Conservation (phyloP, 1,139 yeast species). For the Magnusiomyces clavatus region DNA sequence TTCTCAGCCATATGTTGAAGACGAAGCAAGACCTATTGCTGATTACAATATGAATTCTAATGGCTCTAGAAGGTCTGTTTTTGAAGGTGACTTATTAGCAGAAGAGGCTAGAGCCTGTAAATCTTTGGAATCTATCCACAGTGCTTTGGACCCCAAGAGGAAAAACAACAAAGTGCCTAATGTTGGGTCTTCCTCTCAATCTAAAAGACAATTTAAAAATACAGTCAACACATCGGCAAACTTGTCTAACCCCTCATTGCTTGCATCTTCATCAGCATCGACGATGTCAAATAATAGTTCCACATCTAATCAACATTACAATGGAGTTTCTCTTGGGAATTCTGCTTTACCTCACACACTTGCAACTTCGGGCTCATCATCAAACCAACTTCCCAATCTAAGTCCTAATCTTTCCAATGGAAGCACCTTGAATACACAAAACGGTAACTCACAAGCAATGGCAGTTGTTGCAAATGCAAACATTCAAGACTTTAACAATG, state of each 20-base stretch:
- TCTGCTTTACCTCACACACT: too few species aligned
- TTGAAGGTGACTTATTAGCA: conserved; percentile 8
- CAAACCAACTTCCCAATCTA: background rate
- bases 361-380: too few species aligned
- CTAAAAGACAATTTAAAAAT: background rate
- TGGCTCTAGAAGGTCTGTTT: background rate
- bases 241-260: background rate
- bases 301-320: too few species aligned
- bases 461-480: conserved; percentile 12
- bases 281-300: too few species aligned
- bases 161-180: conserved; percentile 11
- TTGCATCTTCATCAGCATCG: background rate
- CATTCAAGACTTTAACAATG: conserved; percentile 18
- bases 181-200: conserved; percentile 11
- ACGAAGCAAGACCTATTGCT: background rate
- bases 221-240: too few species aligned
- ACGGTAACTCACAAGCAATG: too few species aligned
- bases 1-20: conserved; percentile 14
- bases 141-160: conserved; percentile 32
- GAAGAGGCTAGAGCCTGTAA: conserved; percentile 25
- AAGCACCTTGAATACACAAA: background rate
- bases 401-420: background rate
- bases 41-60: background rate
- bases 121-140: conserved; percentile 25
- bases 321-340: background rate